Evolutionary conservation across 2,329 filamentous ascomycete genomes (phyloP), one percentile per base, ranked within the genome.

Genomic region (Fusarium compactum): DNA sequence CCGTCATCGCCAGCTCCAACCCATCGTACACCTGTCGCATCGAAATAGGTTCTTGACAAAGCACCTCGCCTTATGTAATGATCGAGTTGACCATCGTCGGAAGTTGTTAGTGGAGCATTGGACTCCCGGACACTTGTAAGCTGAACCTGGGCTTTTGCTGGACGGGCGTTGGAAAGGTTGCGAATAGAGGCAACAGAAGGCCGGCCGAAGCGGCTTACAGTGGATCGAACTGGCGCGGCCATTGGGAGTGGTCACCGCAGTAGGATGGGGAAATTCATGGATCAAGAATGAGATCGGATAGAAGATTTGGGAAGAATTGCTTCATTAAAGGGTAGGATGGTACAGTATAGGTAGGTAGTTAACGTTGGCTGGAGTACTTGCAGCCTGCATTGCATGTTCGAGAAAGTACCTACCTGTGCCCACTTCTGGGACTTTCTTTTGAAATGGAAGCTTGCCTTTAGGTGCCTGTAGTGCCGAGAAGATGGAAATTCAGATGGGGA

Each of bases 211-310:
- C 75, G 69, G 71, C 70, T 70, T 47, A 76, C 50, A 58, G 69
- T 63, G 61, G 69, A 74, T 71, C 77, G 78, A 66, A 79, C 65
- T 51, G 76, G 73, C 77, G 76, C 74, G 67, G 79, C 77, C 79
- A 81, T 81, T 76, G 76, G 57, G n/a, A 38, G 68, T 65, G 73
- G 74, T 75, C 70, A 74, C 68, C 73, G 70, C 65, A 71, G 54
- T 47, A 67, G 46, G n/a, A 66, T 60, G 48, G 58, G 45, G 57
- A 69, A 66, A 65, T 52, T 72, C 71, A 76, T 77, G 72, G 68
- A 70, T 66, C 59, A 44, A 56, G 50, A 46, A 51, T 45, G 22
- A 44, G 45, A 30, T 14, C 34, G 24, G 30, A 43, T 27, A 48
- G 34, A 38, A n/a, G 14, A 46, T 56, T 38, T 53, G 40, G 46